Evolutionary conservation across 306 rosid species (phyloP), one percentile per base, ranked within the genome.

Genomic region (Acmispon strigosus): DNA sequence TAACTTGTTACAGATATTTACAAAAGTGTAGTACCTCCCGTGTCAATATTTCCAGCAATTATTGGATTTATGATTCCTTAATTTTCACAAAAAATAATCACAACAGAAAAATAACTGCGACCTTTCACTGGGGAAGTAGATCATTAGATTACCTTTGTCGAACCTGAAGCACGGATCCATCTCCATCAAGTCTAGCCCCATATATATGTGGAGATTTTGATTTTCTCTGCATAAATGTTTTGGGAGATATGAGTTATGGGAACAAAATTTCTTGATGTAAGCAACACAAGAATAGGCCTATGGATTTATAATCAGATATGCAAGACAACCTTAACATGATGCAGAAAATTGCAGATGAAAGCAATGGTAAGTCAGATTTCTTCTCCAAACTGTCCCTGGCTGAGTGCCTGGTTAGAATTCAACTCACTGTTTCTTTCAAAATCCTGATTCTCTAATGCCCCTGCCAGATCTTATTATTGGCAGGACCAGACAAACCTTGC

Each of bases 401-500:
- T 53, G 47, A 19, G 72, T 22, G 18, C 42, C 72, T 6, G 34
- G 57, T 47, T 19, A 34, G 16, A 55, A 65, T 45, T 73, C 78
- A 69, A 69, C 54, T 43, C 10, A 27, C 36, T 16, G 62, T 17
- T 22, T 39, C 37, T 29, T 61, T 61, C 72, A 72, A 66, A 20
- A 59, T 73, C 20, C 66, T 62, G 59, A 59, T 62, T 36, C 66
- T 22, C 41, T 52, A 65, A 24, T 20, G 24, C 52, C 52, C 44
- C 32, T 32, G 42, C 53, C 20, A 56, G 47, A 36, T 53, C 12
- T 37, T 29, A 51, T 24, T 36, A 44, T 18, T 49, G 77, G 34
- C 50, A 56, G 54, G 85, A 32, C 60, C 73, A 36, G 96, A 52
- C 69, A 89, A 70, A 69, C 99, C 99, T 73, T 86, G 82, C 44